These are phyloP conservation scores for Sporothrix inflata DNA, from an alignment of 2,329 filamentous ascomycete species.

Conservation along the genomic window DNA sequence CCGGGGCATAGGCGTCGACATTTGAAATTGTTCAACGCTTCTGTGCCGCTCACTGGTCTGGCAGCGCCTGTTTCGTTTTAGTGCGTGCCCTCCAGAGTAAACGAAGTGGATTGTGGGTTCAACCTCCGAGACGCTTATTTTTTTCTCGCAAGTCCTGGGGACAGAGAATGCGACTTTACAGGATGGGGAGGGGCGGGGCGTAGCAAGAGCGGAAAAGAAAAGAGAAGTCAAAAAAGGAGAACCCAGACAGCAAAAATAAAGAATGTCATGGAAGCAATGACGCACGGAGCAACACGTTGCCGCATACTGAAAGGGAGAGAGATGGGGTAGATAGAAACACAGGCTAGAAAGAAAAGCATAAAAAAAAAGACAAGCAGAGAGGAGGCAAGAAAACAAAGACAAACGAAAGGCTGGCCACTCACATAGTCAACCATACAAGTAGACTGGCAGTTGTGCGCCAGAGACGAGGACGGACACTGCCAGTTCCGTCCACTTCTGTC, in stretches of 20 bases:
- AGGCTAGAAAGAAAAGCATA: not conserved
- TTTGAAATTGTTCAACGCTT: conserved; percentile 20
- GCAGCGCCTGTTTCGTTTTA: conserved; percentile 14
- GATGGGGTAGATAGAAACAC: not conserved
- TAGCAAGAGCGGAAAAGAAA: not conserved
- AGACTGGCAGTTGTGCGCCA: not conserved
- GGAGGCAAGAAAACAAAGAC: not conserved
- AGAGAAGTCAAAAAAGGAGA: not conserved
- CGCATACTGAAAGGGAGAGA: not conserved
- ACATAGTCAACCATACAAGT: not conserved
- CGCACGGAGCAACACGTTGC: not conserved
- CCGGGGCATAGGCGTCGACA: conserved; percentile 1
- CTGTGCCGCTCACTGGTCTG: conserved; percentile 3
- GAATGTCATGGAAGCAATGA: not conserved
- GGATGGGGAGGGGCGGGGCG: not conserved
- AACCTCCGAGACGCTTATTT: conserved; percentile 13
- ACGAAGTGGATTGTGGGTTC: not conserved
- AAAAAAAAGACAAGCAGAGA: not conserved
- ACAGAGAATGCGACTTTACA: not conserved
- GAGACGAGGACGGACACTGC: not conserved
- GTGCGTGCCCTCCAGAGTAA: conserved; percentile 5
- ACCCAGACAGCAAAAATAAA: not conserved
- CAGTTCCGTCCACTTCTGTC: not conserved
- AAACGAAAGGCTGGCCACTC: not conserved
- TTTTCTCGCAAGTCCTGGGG: not conserved